Evolutionary conservation across 140 eudicot species (phyloP), one percentile per base, ranked within the genome.

Genomic region (Stevia rebaudiana): DNA sequence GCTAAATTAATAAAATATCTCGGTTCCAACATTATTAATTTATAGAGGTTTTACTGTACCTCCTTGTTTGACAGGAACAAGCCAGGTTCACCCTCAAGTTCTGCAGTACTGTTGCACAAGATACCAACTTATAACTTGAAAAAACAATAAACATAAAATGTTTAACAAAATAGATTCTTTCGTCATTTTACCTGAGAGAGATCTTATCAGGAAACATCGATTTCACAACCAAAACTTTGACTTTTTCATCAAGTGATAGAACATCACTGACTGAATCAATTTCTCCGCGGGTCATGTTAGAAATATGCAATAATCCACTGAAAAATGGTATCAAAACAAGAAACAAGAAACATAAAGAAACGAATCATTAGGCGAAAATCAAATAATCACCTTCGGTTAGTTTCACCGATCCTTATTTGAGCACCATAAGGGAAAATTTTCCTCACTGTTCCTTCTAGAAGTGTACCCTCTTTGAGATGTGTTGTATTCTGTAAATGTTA

Each of bases 61-160:
- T 87, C 88, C 72, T 85, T 84, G 85, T 87, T 77, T 47, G 81
- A 76, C 70, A 82, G 36, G 76, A 91, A 80, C 67, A 91, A 70
- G 58, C 98, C 98, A 31, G 98, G 95, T 72, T 84, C 94, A 41
- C 98, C 84, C 76, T 91, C 98, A 51, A 91, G 95, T n/a, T 82
- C 96, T 11, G 89, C 91, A 22, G 78, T 87, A 54, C 98, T 91
- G 87, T 74, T 75, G 52, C 46, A 80, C 53, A 70, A 63, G 30
- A 66, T 50, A 50, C 54, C 46, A 11, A 47, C 24, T 35, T 33
- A 35, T 24, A 40, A 15, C 19, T 46, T 8, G 42, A 33, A 19
- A 33, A 19, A 54, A 44, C 13, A 21, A 23, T 6, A 54, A 30
- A 40, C 16, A 12, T 10, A 47, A 28, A 3, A 24, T 36, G 36